Conservation (phyloP, 2,329 filamentous ascomycete species). For the Ophiostoma sp. region DNA sequence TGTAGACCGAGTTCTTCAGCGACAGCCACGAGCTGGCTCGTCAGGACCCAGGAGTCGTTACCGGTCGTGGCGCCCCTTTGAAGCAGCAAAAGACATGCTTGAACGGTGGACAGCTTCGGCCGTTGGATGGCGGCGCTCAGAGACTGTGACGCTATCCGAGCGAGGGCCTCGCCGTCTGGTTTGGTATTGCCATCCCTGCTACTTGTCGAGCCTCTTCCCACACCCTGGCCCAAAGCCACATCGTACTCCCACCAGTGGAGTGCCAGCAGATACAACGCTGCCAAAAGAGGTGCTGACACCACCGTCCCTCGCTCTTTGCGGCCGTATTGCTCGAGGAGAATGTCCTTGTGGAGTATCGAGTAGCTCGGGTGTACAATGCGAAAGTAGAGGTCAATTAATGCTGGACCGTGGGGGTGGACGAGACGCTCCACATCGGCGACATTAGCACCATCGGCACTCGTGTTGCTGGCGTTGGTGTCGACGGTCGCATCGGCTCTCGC, state of each 20-base stretch:
- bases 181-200: background rate
- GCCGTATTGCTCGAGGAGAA: slow-evolving; percentile 78
- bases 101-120: slow-evolving; percentile 78
- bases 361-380: slow-evolving; percentile 76
- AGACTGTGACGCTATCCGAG: slow-evolving; percentile 57
- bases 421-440: slow-evolving; percentile 39
- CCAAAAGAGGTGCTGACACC: slow-evolving; percentile 68
- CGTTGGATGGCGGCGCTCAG: slow-evolving; percentile 76
- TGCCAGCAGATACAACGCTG: slow-evolving; percentile 80
- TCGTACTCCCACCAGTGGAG: slow-evolving; percentile 74
- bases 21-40: slow-evolving; percentile 82
- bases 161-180: slow-evolving; percentile 68
- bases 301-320: slow-evolving; percentile 67
- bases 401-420: slow-evolving; percentile 74
- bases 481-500: slow-evolving; percentile 32
- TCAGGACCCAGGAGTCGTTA: slow-evolving; percentile 79
- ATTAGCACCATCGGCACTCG: background rate
- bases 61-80: slow-evolving; percentile 59
- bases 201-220: slow-evolving; percentile 46
- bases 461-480: slow-evolving; percentile 28
- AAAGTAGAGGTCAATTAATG: slow-evolving; percentile 79
- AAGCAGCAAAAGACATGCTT: slow-evolving; percentile 72
- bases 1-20: slow-evolving; percentile 86
- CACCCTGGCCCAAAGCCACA: slow-evolving; percentile 57
- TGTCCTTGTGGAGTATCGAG: slow-evolving; percentile 77